phyloP scores from a whole-genome alignment of 2,329 filamentous ascomycete genomes.

The Epicoccum nigrum region DNA sequence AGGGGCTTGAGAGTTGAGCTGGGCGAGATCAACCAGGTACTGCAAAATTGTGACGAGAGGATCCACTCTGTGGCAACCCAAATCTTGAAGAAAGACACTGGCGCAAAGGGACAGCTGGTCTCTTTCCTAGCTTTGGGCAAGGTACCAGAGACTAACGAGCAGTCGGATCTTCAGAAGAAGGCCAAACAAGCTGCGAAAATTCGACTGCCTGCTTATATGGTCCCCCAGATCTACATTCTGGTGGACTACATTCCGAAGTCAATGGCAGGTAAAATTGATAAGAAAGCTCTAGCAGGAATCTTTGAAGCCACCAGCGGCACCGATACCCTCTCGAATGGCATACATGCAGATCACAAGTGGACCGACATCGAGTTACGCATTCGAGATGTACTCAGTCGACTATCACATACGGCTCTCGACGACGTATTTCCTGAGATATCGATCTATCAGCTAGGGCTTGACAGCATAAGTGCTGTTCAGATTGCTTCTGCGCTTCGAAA shows the following conservation, averaged over 20 bases:
- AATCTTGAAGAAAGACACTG: conserved; percentile 35
- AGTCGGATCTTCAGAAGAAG: conserved; percentile 23
- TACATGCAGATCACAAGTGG: conserved; percentile 50
- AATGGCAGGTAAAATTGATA: conserved; percentile 51
- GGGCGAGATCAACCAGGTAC: conserved; percentile 45
- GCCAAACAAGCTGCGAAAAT: conserved; percentile 25
- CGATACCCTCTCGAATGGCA: neutral
- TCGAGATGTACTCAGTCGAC: conserved; percentile 61
- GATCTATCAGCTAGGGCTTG: conserved; percentile 86
- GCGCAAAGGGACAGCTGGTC: conserved; percentile 44
- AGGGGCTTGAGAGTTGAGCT: conserved; percentile 47
- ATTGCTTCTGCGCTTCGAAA: conserved; percentile 71
- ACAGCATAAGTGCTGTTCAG: conserved; percentile 87
- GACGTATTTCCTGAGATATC: conserved; percentile 68
- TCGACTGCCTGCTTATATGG: conserved; percentile 48
- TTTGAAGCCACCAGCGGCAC: conserved; percentile 34
- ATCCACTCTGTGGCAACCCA: conserved; percentile 38
- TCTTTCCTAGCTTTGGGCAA: conserved; percentile 35
- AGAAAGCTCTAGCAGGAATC: conserved; percentile 36
- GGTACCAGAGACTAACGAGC: conserved; percentile 8
- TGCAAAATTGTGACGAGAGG: conserved; percentile 29
- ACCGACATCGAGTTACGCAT: conserved; percentile 59
- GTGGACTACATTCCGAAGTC: conserved; percentile 46
- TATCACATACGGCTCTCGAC: conserved; percentile 60
- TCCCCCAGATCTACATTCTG: conserved; percentile 45